A percentile compares a stretch with the other conserved stretches of the same genome.
These are phyloP conservation scores for Aspergillus olivimuriae DNA, from an alignment of 495 filamentous ascomycete species.

Conservation along the genomic window DNA sequence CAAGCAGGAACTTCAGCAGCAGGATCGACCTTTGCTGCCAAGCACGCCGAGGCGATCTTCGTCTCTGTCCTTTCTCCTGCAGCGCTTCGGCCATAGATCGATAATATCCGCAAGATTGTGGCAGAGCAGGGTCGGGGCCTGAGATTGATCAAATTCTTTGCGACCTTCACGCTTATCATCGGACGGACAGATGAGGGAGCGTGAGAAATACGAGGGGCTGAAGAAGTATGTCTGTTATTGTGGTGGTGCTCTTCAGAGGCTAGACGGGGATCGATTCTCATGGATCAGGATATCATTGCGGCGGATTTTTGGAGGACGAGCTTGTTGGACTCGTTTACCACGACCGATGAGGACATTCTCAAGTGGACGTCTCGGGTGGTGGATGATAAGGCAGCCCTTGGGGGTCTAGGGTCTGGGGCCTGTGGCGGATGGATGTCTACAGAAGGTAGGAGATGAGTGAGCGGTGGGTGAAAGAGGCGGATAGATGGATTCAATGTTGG, in stretches of 20 bases:
- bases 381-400: slow-evolving; percentile 52
- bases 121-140: slow-evolving; percentile 47
- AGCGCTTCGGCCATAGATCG: slow-evolving; percentile 46
- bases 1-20: slow-evolving; percentile 57
- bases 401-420: slow-evolving; percentile 48
- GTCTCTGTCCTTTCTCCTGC: slow-evolving; percentile 48
- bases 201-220: slow-evolving; percentile 44
- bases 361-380: slow-evolving; percentile 47
- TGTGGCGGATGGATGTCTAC: slow-evolving; percentile 45
- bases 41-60: slow-evolving; percentile 60
- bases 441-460: slow-evolving; percentile 53
- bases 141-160: slow-evolving; percentile 53
- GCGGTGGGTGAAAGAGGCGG: slow-evolving; percentile 50
- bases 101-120: slow-evolving; percentile 48
- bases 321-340: slow-evolving; percentile 45
- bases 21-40: slow-evolving; percentile 51
- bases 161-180: slow-evolving; percentile 51
- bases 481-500: slow-evolving; percentile 56
- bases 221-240: slow-evolving; percentile 50
- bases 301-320: slow-evolving; percentile 47
- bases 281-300: slow-evolving; percentile 50
- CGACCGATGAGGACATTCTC: slow-evolving; percentile 42
- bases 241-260: slow-evolving; percentile 51
- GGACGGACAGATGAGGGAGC: slow-evolving; percentile 53
- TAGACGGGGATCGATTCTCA: slow-evolving; percentile 54